Evolutionary conservation across 768 basidiomycete species (phyloP).

Genomic region (Melanogaster broomeanus): DNA sequence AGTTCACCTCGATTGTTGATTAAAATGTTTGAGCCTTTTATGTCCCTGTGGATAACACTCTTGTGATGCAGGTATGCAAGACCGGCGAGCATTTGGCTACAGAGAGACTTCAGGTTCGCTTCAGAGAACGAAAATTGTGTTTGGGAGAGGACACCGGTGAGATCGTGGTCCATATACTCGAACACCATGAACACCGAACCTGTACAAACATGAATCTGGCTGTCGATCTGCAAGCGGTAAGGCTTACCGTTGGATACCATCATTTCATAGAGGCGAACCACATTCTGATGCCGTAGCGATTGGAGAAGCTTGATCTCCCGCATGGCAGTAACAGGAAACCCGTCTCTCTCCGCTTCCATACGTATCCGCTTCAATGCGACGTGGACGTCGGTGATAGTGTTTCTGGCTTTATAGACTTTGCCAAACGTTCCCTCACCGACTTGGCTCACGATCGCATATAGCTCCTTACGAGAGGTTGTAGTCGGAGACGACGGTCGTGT

Average conservation of each 20-base stretch:
- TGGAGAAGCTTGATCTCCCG: slow-evolving; percentile 98
- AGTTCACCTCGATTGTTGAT: slow-evolving; percentile 89
- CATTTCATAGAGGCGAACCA: slow-evolving; percentile 93
- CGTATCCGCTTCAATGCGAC: slow-evolving; percentile 96
- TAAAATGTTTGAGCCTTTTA: slow-evolving; percentile 98
- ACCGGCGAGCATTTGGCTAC: slow-evolving; percentile 93
- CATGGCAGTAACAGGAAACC: slow-evolving; percentile 99
- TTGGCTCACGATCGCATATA: slow-evolving; percentile 87
- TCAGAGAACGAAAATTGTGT: slow-evolving; percentile 81
- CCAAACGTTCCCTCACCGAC: slow-evolving; percentile 99
- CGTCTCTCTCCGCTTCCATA: slow-evolving; percentile 97
- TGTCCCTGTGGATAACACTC: slow-evolving; percentile 95
- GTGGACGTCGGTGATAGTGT: slow-evolving; percentile 68
- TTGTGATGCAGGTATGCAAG: slow-evolving; percentile 95
- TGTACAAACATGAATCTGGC: slow-evolving; percentile 34
- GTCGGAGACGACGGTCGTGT: slow-evolving; percentile 32
- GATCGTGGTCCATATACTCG: slow-evolving; percentile 98
- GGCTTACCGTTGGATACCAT: slow-evolving; percentile 92
- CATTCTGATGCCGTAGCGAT: slow-evolving; percentile 84
- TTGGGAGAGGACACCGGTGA: slow-evolving; percentile 93
- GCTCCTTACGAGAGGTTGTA: slow-evolving; percentile 43
- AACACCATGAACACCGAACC: slow-evolving; percentile 99
- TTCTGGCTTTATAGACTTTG: slow-evolving; percentile 95
- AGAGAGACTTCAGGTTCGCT: slow-evolving; percentile 93
- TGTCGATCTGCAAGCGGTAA: not conserved